These are phyloP conservation scores for Galerina marginata DNA, from an alignment of 768 basidiomycete genomes.

Conservation along the genomic window DNA sequence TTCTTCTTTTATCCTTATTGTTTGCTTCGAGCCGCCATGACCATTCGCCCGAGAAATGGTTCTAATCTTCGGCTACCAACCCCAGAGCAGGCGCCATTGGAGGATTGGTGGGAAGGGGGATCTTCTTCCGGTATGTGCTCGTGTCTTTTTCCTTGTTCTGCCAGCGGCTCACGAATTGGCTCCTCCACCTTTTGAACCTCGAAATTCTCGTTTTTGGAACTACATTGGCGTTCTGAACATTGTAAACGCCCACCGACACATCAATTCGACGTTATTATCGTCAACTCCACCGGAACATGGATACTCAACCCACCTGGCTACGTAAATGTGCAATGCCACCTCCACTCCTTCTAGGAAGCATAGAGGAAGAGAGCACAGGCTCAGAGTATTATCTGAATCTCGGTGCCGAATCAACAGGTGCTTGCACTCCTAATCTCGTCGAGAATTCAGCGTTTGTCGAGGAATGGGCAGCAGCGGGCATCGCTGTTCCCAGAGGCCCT, in stretches of 20 bases:
- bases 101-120: slow-evolving; percentile 32
- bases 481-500: slow-evolving; percentile 21
- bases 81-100: slow-evolving; percentile 18
- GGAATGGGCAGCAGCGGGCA: slow-evolving; percentile 29
- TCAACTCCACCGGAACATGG: slow-evolving; percentile 2
- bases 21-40: slow-evolving; percentile 16
- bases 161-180: slow-evolving; percentile 11
- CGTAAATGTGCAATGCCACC: slow-evolving; percentile 20
- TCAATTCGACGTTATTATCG: not conserved
- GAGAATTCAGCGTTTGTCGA: slow-evolving; percentile 23
- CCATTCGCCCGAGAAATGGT: slow-evolving; percentile 22
- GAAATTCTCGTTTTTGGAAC: not conserved
- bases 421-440: slow-evolving; percentile 21
- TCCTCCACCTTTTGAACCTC: slow-evolving; percentile 3
- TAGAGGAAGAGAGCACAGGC: slow-evolving; percentile 25
- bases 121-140: slow-evolving; percentile 23
- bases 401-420: slow-evolving; percentile 30
- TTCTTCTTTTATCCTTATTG: slow-evolving; percentile 20
- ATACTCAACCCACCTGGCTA: not conserved
- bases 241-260: not conserved
- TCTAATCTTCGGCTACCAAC: slow-evolving; percentile 17
- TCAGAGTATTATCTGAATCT: slow-evolving; percentile 34
- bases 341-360: slow-evolving; percentile 26
- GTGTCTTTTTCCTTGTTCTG: not conserved
- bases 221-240: not conserved